Conservation (phyloP, 805 yeast genomes). For the Wickerhamiella spandovensis region DNA sequence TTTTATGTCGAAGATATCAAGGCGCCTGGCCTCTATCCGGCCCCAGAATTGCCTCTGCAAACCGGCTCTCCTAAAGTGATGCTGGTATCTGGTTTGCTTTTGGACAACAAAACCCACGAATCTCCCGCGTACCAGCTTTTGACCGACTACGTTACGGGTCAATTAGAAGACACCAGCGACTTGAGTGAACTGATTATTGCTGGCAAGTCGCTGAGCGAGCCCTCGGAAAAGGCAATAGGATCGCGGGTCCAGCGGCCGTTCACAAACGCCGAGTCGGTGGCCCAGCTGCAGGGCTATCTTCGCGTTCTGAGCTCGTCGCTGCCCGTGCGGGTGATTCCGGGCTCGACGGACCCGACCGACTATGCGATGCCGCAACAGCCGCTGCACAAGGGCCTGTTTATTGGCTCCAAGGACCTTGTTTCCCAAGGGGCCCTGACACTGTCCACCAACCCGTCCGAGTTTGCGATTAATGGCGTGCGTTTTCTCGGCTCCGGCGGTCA, state of each 20-base stretch:
- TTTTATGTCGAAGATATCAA: slow-evolving; percentile 73
- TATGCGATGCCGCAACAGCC: slow-evolving; percentile 79
- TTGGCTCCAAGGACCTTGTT: slow-evolving; percentile 31
- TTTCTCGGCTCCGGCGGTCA: slow-evolving; percentile 75
- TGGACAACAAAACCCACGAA: slow-evolving; percentile 33
- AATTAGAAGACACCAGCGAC: slow-evolving; percentile 16
- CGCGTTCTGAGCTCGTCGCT: slow-evolving; percentile 42
- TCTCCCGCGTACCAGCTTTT: slow-evolving; percentile 32
- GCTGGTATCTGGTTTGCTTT: slow-evolving; percentile 60
- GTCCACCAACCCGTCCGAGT: slow-evolving; percentile 49
- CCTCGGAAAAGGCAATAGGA: slow-evolving; percentile 12
- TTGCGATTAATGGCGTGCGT: slow-evolving; percentile 42
- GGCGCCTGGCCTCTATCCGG: slow-evolving; percentile 40
- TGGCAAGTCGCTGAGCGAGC: slow-evolving; percentile 48
- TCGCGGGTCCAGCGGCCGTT: slow-evolving; percentile 14
- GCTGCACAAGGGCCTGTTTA: slow-evolving; percentile 63
- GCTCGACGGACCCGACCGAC: slow-evolving; percentile 62
- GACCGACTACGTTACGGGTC: slow-evolving; percentile 60
- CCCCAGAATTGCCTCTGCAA: not conserved
- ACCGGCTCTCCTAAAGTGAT: slow-evolving; percentile 33
- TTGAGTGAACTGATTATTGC: slow-evolving; percentile 50
- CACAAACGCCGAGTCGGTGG: slow-evolving; percentile 12
- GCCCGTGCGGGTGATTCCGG: slow-evolving; percentile 74
- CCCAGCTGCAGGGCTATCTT: slow-evolving; percentile 41
- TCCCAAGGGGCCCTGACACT: slow-evolving; percentile 29